Evolutionary conservation across 1,284 basidiomycete genomes (phyloP), one percentile per base, ranked within the genome.

Genomic region (Microbotryum saponariae): DNA sequence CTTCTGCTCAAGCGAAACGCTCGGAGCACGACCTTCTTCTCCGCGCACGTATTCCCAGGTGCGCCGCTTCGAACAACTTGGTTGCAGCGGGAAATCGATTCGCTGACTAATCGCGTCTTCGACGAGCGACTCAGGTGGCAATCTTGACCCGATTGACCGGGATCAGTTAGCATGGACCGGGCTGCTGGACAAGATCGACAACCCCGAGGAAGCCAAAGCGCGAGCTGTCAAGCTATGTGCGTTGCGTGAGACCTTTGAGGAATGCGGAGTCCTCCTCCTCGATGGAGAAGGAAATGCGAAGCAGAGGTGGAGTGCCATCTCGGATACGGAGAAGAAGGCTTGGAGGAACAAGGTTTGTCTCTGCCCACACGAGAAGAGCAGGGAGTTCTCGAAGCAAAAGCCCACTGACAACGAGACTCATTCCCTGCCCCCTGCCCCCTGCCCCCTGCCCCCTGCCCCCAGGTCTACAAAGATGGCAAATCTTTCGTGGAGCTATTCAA

Each of bases 181-280:
- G 51, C 9, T 47, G 29, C 52, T 58, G 45, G 20, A 9, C 31
- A 10, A 27, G 37, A 33, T 47, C 49, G 25, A 37, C 45, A 20
- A 8, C 45, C 29, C 47, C n/a, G 49, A 50, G 7, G 53, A 61
- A 6, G 16, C 21, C 4, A 54, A 55, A 42, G n/a, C 65, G 23
- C 59, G 48, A n/a, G 21, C 59, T 2, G 42, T 71, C 3, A 63
- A 63, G 33, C 49, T 68, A 5, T 71, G 70, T 33, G 72, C 71
- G 0, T 48, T 71, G 12, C 64, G 72, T 23, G 72, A 73, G 46
- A 70, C 68, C 2, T 71, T 72, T 25, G 71, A 73, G 51, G 72
- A 73, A 57, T 63, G 65, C 25, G 72, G 72, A n/a, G 51, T 73
- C 7, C 51, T 73, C 4, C 62, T 61, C 21, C 56, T 54, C 33